Base-by-base conservation (phyloP, 345 rosid species). In the Populus simonii region DNA sequence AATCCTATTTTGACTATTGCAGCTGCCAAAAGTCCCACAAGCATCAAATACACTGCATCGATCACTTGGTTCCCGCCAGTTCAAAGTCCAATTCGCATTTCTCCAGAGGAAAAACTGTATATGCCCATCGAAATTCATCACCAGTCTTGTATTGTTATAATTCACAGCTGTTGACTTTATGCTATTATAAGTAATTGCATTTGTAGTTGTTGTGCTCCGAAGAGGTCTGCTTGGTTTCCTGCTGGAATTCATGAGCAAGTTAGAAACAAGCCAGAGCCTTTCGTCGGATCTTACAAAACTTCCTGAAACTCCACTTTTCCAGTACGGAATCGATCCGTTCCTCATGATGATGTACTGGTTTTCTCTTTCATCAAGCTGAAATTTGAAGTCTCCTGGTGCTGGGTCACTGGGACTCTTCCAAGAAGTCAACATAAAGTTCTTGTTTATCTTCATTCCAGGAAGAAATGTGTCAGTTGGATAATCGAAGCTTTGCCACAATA, bases 41-140 rank as follows among this genome's bases (percentile, higher is more conserved):
- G 86, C 84, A 41, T 88, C 78, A 72, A 80, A 83, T 41, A 84
- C 78, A 57, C 82, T 83, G 41, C 91, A 89, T n/a, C 57, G 53
- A 71, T 88, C 89, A 76, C 83, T 80, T 7, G 91, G 91, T 33
- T 82, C 82, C 62, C 74, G 63, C 90, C 90, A 85, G 35, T 76
- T 71, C 73, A 79, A 81, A 38, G 78, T 73, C 36, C 67, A 57
- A 36, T 45, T 84, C 71, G 72, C 76, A 71, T 77, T 80, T 16
- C 78, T 85, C 82, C 74, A 73, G 67, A 43, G 45, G 23, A 82
- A 83, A 71, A 74, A 86, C 75, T 80, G 85, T 66, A 84, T 80
- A 63, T 78, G 79, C 74, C 92, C 90, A 0, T 78, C 29, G n/a
- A 77, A 83, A 80, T 68, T 79, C 80, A 89, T 79, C 29, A 80